A percentile compares a stretch with the other conserved stretches of the same genome.
These are phyloP conservation scores for Emergomyces africanus DNA, from an alignment of 2,329 filamentous ascomycete genomes.

Conservation along the genomic window DNA sequence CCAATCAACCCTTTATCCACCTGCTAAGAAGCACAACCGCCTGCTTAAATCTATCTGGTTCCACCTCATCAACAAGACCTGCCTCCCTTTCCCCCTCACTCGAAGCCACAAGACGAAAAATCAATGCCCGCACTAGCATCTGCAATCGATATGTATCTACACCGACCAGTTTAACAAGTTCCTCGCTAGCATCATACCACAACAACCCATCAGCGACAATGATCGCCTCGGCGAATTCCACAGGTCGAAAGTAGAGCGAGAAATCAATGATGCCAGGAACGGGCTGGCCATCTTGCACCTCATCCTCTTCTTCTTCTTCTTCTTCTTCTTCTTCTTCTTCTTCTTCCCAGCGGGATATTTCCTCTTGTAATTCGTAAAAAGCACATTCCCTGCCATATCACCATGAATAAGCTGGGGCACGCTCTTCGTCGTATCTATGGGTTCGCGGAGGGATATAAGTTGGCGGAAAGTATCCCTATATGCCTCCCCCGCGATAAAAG, in stretches of 20 bases:
- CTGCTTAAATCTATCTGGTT: not conserved
- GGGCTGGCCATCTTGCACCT: not conserved
- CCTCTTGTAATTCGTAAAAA: not conserved
- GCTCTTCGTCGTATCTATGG: not conserved
- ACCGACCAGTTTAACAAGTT: constrained; percentile 4
- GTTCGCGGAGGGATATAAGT: not conserved
- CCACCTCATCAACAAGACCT: not conserved
- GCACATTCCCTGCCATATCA: constrained; percentile 6
- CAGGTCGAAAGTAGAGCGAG: constrained; percentile 7
- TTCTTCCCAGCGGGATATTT: not conserved
- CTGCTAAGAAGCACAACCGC: not conserved
- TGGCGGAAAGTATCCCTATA: not conserved
- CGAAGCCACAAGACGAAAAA: constrained; percentile 4
- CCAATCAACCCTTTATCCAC: not conserved
- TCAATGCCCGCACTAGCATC: constrained; percentile 8
- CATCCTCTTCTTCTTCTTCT: too few species aligned
- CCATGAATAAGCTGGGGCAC: constrained; percentile 5
- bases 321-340: too few species aligned
- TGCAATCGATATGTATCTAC: constrained; percentile 3
- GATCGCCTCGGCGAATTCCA: constrained; percentile 4
- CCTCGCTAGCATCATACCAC: constrained; percentile 5
- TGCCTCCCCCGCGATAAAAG: not conserved
- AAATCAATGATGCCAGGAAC: constrained; percentile 6
- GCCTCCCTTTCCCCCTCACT: constrained; percentile 3
- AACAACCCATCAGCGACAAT: constrained; percentile 6